Evolutionary conservation across 805 yeast species (phyloP), one percentile per base, ranked within the genome.

Genomic region (Sporopachydermia lactativora): DNA sequence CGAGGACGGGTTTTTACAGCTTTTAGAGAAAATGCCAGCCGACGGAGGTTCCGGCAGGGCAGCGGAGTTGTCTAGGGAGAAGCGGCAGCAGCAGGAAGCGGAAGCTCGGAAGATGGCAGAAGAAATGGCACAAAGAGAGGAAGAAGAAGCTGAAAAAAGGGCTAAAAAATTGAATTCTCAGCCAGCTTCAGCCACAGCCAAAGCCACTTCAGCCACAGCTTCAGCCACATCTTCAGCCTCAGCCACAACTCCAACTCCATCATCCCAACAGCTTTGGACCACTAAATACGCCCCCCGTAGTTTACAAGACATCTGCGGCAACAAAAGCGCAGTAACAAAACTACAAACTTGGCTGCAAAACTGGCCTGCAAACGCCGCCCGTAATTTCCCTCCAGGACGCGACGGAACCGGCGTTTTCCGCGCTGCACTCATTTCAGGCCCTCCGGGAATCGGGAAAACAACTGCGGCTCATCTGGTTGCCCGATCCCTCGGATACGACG

Each of bases 361-460:
- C 51, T 92, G 97, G 96, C 75, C 74, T 42, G 60, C 59, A 0
- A 70, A 71, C 45, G 63, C 73, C 35, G 71, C 68, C 45, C 53
- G 60, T 13, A 77, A 71, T 2, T 80, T 81, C 58, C 62, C 58
- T 18, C 66, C 76, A 2, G 81, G 74, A 0, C 61, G 64, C 43
- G 85, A 80, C 39, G 84, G 84, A 2, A 62, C 77, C 3, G 83
- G 83, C 2, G 58, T 71, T 6, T 84, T 65, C 50, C 68, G 96
- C 43, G 95, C 98, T 0, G 89, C 81, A 2, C 67, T 92, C 53
- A 72, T 92, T 3, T 79, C 88, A 15, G 98, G 95, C 52, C 92
- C 95, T 0, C 86, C 95, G 0, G 98, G 98, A 1, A 68, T 81
- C 14, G 98, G 98, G 5, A 89, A 89, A 54, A 88, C 97, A 0